Evolutionary conservation across 768 basidiomycete genomes (phyloP).

Genomic region (Lactarius trivialis): DNA sequence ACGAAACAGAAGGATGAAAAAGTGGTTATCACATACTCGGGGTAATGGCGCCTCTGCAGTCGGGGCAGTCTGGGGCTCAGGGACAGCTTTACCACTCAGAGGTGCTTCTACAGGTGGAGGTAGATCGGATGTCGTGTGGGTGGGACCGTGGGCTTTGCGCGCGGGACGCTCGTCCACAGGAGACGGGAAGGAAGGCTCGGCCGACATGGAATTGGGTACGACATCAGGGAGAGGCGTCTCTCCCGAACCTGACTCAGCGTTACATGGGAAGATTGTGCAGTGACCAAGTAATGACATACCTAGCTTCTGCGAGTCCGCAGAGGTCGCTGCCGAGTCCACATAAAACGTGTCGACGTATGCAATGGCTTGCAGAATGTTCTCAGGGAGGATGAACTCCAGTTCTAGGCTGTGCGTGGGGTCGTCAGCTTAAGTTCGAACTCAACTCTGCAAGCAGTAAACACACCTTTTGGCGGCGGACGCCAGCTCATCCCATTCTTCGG

Average conservation of each 20-base stretch:
- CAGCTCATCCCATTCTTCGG: constrained; percentile 48
- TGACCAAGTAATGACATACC: constrained; percentile 2
- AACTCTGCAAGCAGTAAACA: constrained; percentile 25
- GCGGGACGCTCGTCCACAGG: constrained; percentile 16
- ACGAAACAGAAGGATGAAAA: too few relatives aligned
- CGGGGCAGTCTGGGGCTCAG: not conserved
- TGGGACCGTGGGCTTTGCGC: not conserved
- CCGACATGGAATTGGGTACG: constrained; percentile 46
- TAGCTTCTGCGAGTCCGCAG: constrained; percentile 22
- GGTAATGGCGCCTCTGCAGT: not conserved
- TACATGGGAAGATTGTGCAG: not conserved
- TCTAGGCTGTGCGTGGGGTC: constrained; percentile 30
- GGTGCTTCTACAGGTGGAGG: not conserved
- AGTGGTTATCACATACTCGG: not conserved
- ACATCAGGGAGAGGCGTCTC: constrained; percentile 41
- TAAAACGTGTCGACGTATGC: constrained; percentile 33
- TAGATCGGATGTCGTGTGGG: not conserved
- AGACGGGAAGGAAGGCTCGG: constrained; percentile 40
- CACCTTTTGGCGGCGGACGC: constrained; percentile 51
- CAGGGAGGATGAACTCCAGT: constrained; percentile 39
- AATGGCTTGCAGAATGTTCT: constrained; percentile 48
- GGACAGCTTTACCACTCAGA: not conserved
- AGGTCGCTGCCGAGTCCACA: constrained; percentile 34
- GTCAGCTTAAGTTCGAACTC: constrained; percentile 1
- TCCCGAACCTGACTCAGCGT: constrained; percentile 12